Percentiles rank a stretch among this genome's conserved stretches.
These are phyloP conservation scores for Calocera viscosa DNA, from an alignment of 768 basidiomycete species.

Conservation along the genomic window DNA sequence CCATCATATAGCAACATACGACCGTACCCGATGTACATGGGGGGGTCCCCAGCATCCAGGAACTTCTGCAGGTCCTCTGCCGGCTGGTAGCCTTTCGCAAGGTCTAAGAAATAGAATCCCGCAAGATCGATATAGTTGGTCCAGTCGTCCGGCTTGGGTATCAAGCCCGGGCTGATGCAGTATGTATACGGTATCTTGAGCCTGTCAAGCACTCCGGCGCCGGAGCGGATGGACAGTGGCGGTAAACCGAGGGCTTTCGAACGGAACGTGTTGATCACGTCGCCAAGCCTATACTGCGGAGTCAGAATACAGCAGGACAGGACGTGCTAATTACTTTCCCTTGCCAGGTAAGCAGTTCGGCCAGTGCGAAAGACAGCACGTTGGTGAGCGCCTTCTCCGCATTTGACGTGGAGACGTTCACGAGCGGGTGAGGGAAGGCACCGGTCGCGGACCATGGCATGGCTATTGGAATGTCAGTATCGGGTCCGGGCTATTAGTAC, in stretches of 20 bases:
- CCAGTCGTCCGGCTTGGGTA: constrained; percentile 53
- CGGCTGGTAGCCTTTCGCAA: constrained; percentile 39
- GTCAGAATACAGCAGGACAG: background rate
- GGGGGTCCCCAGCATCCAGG: constrained; percentile 37
- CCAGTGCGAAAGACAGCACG: constrained; percentile 45
- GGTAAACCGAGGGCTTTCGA: constrained; percentile 37
- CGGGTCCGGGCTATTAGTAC: constrained; percentile 7
- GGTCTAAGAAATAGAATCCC: constrained; percentile 52
- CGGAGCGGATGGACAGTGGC: constrained; percentile 38
- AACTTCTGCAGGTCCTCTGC: constrained; percentile 38
- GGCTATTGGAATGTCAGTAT: constrained; percentile 27
- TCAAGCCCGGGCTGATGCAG: constrained; percentile 46
- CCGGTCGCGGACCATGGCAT: constrained; percentile 55
- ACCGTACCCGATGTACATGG: constrained; percentile 47
- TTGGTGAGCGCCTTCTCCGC: constrained; percentile 43
- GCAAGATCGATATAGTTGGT: constrained; percentile 50
- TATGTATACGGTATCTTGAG: constrained; percentile 51
- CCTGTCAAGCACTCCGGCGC: constrained; percentile 40
- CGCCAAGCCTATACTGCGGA: constrained; percentile 36
- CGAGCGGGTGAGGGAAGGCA: constrained; percentile 50
- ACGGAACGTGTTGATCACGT: constrained; percentile 48
- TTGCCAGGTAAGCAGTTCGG: constrained; percentile 49
- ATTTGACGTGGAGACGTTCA: constrained; percentile 44
- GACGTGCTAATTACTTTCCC: constrained; percentile 29
- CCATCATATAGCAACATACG: background rate